Percentiles rank a stretch among this genome's conserved stretches.
These are phyloP conservation scores for Crithidia brevicula DNA, from an alignment of 208 protist genomes.

Conservation along the genomic window DNA sequence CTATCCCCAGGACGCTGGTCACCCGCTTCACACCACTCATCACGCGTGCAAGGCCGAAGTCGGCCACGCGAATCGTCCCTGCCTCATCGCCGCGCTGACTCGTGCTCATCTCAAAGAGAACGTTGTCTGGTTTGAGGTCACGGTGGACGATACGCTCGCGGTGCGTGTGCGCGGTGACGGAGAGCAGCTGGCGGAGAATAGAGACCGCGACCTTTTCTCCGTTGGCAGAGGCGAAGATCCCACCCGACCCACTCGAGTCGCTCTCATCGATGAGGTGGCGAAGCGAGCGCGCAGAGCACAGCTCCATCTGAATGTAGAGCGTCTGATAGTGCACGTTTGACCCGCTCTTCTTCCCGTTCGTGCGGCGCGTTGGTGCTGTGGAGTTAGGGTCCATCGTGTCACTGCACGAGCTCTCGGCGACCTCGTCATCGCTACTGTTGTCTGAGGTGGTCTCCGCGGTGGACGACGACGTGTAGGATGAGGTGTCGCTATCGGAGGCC, in stretches of 20 bases:
- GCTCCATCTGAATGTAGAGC: slow-evolving; percentile 91
- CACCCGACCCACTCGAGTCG: slow-evolving; percentile 36
- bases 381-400: background rate
- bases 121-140: slow-evolving; percentile 86
- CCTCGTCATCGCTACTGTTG: slow-evolving; percentile 2
- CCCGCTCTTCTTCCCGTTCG: background rate
- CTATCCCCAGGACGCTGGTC: slow-evolving; percentile 49
- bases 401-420: background rate
- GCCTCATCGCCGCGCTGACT: slow-evolving; percentile 47
- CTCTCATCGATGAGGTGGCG: slow-evolving; percentile 78
- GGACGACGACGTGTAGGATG: slow-evolving; percentile 14
- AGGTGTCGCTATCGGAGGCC: background rate
- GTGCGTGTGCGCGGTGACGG: slow-evolving; percentile 78
- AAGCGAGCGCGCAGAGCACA: slow-evolving; percentile 76
- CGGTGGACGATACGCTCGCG: slow-evolving; percentile 77
- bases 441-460: background rate
- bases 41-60: slow-evolving; percentile 81
- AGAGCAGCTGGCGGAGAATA: slow-evolving; percentile 81
- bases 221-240: slow-evolving; percentile 51
- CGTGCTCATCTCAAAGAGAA: slow-evolving; percentile 73
- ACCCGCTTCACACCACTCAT: slow-evolving; percentile 57
- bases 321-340: slow-evolving; percentile 44
- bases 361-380: background rate
- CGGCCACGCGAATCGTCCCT: slow-evolving; percentile 78
- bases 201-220: slow-evolving; percentile 66